Percentiles rank a stretch among this genome's conserved stretches.
phyloP scores from a whole-genome alignment of 129 eudicot species.

The carrot (Daucus carota) region DH1_v3.0 NC_030384.2:44873001-44873500 shows the following conservation, averaged over 20 bases:
- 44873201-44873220: background rate
- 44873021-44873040: background rate
- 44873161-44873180: too few species aligned
- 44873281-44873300: background rate
- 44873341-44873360: slow-evolving; percentile 33
- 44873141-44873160: background rate
- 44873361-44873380: slow-evolving; percentile 30
- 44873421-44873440: background rate
- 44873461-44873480: background rate
- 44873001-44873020: background rate
- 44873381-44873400: slow-evolving; percentile 8
- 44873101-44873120: background rate
- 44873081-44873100: background rate
- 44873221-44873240: background rate
- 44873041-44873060: background rate
- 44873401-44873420: background rate
- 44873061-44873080: too few species aligned
- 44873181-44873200: background rate
- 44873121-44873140: background rate
- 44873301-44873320: slow-evolving; percentile 35
- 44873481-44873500: background rate
- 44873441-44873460: background rate
- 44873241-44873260: background rate
- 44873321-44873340: slow-evolving; percentile 28
- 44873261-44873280: background rate